A percentile compares a stretch with the other conserved stretches of the same genome.
Evolutionary conservation across 2,329 filamentous ascomycete species (phyloP).

Genomic region (Thelonectria blattea): DNA sequence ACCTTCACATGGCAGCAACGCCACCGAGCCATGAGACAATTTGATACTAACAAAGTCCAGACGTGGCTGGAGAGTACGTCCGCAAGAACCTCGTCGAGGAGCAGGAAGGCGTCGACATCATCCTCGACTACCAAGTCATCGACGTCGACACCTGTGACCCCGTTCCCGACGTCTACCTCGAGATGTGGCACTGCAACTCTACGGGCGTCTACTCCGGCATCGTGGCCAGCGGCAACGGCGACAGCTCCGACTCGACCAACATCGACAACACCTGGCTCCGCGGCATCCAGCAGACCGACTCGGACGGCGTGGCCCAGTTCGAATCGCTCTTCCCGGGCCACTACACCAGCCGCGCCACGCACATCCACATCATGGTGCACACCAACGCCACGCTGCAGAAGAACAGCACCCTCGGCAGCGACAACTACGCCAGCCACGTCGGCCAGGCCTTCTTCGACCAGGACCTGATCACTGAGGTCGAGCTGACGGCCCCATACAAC

Average conservation of each 20-base stretch:
- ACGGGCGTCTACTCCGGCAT: conserved; percentile 55
- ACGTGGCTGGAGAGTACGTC: conserved; percentile 42
- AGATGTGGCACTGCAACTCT: conserved; percentile 55
- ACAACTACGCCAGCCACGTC: conserved; percentile 59
- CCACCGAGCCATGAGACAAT: not conserved
- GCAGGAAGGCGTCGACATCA: conserved; percentile 48
- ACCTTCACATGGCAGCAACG: not conserved
- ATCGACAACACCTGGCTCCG: conserved; percentile 45
- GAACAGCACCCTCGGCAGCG: conserved; percentile 45
- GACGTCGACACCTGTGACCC: conserved; percentile 52
- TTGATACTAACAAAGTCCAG: conserved; percentile 16
- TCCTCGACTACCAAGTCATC: conserved; percentile 53
- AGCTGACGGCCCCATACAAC: conserved; percentile 54
- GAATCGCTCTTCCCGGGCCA: conserved; percentile 53
- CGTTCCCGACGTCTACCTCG: conserved; percentile 48
- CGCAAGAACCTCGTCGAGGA: conserved; percentile 49
- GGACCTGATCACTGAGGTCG: conserved; percentile 58
- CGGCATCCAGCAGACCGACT: conserved; percentile 48
- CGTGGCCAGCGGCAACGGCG: conserved; percentile 48
- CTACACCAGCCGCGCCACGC: conserved; percentile 52
- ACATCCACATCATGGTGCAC: conserved; percentile 54
- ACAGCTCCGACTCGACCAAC: conserved; percentile 46
- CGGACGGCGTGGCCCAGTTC: conserved; percentile 51
- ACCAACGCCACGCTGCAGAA: conserved; percentile 42
- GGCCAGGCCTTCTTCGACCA: conserved; percentile 72